These are phyloP conservation scores for Peronospora destructor DNA, from an alignment of 352 stramenopile species.

Conservation along the genomic window DNA sequence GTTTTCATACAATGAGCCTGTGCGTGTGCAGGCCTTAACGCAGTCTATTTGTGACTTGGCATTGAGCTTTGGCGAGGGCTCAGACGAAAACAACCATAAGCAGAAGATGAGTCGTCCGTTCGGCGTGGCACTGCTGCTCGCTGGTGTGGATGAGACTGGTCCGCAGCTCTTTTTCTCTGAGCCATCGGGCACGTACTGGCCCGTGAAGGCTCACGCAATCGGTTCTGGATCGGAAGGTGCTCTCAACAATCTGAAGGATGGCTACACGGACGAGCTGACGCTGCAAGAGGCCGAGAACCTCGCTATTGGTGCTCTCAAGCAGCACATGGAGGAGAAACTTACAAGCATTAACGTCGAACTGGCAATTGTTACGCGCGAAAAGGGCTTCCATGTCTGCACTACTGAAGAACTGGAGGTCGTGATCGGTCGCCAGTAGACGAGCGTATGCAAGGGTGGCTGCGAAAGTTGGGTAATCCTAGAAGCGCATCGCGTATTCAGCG, in stretches of 20 bases:
- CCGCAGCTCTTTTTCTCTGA: constrained; percentile 96
- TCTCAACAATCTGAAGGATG: constrained; percentile 97
- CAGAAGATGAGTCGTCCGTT: constrained; percentile 98
- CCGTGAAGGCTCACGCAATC: constrained; percentile 98
- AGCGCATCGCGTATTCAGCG: constrained; percentile 1
- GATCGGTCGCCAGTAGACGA: constrained; percentile 76
- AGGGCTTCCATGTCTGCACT: constrained; percentile 95
- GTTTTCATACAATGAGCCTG: constrained; percentile 97
- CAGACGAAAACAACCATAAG: constrained; percentile 92
- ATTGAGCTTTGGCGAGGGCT: constrained; percentile 92
- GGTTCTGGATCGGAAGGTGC: constrained; percentile 96
- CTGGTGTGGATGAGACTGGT: constrained; percentile 91
- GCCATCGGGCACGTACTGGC: constrained; percentile 96
- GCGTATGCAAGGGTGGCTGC: constrained; percentile 5
- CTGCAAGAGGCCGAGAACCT: constrained; percentile 95
- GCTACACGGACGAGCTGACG: constrained; percentile 94
- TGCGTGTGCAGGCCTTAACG: constrained; percentile 96
- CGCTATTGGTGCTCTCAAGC: constrained; percentile 94
- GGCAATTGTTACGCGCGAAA: constrained; percentile 90
- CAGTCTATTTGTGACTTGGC: constrained; percentile 98
- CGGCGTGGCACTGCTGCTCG: constrained; percentile 96
- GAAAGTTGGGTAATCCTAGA: constrained; percentile 1
- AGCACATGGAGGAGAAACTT: constrained; percentile 99
- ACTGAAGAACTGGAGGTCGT: constrained; percentile 90
- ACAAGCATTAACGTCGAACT: constrained; percentile 97